Evolutionary conservation across 1,139 yeast species (phyloP).

Genomic region (Maudiozyma humilis): DNA sequence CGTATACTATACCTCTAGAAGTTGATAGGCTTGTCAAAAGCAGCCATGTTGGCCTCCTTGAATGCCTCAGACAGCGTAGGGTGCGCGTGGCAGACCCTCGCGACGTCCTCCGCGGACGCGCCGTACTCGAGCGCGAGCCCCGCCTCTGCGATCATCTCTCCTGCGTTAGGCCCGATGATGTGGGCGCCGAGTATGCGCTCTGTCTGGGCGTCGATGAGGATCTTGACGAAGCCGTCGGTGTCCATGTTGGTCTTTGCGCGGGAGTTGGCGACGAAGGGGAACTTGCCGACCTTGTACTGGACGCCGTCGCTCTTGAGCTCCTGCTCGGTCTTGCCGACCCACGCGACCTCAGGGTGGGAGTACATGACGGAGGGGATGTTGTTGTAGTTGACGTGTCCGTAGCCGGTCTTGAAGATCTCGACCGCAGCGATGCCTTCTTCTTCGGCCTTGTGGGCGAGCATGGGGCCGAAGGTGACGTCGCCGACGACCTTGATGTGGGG

Average conservation of each 20-base stretch:
- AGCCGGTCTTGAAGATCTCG: constrained; percentile 86
- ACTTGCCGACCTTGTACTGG: constrained; percentile 88
- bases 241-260: constrained; percentile 98
- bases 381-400: constrained; percentile 96
- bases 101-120: constrained; percentile 95
- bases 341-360: constrained; percentile 97
- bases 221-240: constrained; percentile 95
- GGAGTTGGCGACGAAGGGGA: constrained; percentile 98
- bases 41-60: constrained; percentile 95
- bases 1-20: constrained; percentile 28
- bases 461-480: constrained; percentile 96
- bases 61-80: constrained; percentile 97
- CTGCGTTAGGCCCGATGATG: constrained; percentile 96
- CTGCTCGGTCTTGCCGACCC: constrained; percentile 97
- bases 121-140: constrained; percentile 98
- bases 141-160: constrained; percentile 99
- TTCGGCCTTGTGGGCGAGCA: constrained; percentile 99
- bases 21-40: constrained; percentile 85
- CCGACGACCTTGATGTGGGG: constrained; percentile 96
- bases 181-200: constrained; percentile 95
- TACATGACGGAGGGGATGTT: constrained; percentile 98
- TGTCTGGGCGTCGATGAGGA: constrained; percentile 92
- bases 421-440: constrained; percentile 99
- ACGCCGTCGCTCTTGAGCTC: constrained; percentile 91
- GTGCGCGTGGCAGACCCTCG: constrained; percentile 97